A percentile compares a stretch with the other conserved stretches of the same genome.
Evolutionary conservation across 306 rosid genomes (phyloP).

Genomic region (Quercus mongolica): DNA sequence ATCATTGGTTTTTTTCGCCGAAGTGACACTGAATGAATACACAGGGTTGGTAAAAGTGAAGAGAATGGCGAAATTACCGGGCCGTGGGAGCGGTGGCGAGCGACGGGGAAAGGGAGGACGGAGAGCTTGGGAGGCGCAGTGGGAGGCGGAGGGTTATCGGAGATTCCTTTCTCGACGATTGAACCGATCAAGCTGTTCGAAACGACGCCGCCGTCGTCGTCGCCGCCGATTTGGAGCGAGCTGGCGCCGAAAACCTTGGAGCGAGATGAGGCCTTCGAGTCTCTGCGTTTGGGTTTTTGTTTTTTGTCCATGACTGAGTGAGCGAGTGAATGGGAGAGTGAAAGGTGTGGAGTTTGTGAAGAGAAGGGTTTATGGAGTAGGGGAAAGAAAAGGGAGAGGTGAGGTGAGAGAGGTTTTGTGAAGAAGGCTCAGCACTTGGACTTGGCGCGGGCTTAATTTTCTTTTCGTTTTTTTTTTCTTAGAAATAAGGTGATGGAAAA

Average conservation of each 20-base stretch:
- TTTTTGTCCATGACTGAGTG: slow-evolving; percentile 9
- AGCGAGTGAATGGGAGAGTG: neutral
- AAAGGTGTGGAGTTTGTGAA: no score
- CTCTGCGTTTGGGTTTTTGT: slow-evolving; percentile 27
- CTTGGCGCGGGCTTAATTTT: no score
- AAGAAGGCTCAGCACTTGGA: no score
- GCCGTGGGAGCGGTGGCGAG: slow-evolving; percentile 91
- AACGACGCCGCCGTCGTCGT: slow-evolving; percentile 33
- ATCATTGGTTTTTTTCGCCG: no score
- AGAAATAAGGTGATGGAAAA: no score
- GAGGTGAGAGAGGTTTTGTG: no score
- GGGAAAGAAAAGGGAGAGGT: no score
- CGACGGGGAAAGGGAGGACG: slow-evolving; percentile 79
- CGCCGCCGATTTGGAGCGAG: slow-evolving; percentile 35
- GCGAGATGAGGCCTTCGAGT: slow-evolving; percentile 24
- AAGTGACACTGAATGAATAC: no score
- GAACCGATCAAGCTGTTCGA: slow-evolving; percentile 48
- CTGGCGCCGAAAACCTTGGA: slow-evolving; percentile 38
- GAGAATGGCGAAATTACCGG: slow-evolving; percentile 49
- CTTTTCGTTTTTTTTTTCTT: no score
- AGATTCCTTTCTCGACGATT: slow-evolving; percentile 78
- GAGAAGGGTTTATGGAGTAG: no score
- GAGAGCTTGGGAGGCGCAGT: slow-evolving; percentile 57
- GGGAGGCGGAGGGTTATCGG: slow-evolving; percentile 24
- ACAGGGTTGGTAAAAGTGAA: neutral